These are phyloP conservation scores for Suillus subluteus DNA, from an alignment of 768 basidiomycete species.

Conservation along the genomic window DNA sequence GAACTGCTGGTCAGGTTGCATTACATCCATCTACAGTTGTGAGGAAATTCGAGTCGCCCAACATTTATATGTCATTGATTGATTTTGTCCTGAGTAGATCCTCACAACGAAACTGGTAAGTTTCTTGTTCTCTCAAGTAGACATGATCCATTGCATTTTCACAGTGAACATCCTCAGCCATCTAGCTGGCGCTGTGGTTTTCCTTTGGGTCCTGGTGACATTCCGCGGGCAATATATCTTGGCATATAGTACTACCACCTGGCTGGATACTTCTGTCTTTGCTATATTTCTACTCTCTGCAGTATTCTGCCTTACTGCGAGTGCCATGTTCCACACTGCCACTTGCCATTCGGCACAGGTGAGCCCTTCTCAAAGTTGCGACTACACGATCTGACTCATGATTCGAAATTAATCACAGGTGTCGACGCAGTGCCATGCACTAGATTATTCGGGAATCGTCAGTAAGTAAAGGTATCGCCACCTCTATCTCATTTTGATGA, in stretches of 20 bases:
- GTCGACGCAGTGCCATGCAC: conserved; percentile 58
- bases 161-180: conserved; percentile 89
- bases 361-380: conserved; percentile 21
- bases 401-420: conserved; percentile 46
- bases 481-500: conserved; percentile 14
- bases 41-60: conserved; percentile 33
- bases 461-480: conserved; percentile 37
- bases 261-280: conserved; percentile 63
- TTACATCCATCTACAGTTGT: conserved; percentile 70
- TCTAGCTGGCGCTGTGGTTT: conserved; percentile 68
- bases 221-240: conserved; percentile 56
- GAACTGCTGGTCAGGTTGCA: conserved; percentile 63
- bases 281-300: conserved; percentile 71
- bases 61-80: conserved; percentile 19
- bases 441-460: conserved; percentile 84
- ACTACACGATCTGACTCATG: conserved; percentile 1
- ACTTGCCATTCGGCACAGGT: conserved; percentile 75
- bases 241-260: conserved; percentile 56
- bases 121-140: background rate
- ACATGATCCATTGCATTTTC: conserved; percentile 19
- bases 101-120: conserved; percentile 80
- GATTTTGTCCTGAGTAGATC: conserved; percentile 45
- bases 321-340: conserved; percentile 74
- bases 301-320: conserved; percentile 71
- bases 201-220: conserved; percentile 55